Conservation (phyloP, 2,329 filamentous ascomycete species). For the Colletotrichum siamense region DNA sequence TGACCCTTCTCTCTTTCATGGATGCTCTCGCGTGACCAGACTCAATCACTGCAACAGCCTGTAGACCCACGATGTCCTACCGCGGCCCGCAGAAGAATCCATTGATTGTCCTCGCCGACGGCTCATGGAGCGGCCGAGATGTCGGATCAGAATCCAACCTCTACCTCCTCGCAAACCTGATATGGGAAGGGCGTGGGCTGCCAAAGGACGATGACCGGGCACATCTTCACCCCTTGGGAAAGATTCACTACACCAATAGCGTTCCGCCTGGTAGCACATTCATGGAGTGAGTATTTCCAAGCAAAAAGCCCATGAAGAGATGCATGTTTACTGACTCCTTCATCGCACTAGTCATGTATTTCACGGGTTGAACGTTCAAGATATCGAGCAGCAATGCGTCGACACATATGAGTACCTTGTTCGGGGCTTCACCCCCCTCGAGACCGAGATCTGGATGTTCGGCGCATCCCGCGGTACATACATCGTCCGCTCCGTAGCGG, state of each 20-base stretch:
- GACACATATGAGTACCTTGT: slow-evolving; percentile 24
- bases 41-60: not conserved
- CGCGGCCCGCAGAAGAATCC: slow-evolving; percentile 11
- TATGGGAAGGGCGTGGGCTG: slow-evolving; percentile 4
- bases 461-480: slow-evolving; percentile 31
- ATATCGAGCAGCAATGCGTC: slow-evolving; percentile 20
- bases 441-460: slow-evolving; percentile 30
- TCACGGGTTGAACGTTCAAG: not conserved
- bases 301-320: fast-evolving
- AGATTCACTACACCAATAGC: slow-evolving; percentile 6
- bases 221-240: not conserved
- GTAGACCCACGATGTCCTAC: not conserved
- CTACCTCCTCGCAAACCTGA: slow-evolving; percentile 20
- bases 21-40: not conserved
- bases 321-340: not conserved
- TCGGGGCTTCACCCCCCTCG: not conserved
- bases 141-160: slow-evolving; percentile 22
- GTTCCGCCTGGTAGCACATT: not conserved
- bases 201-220: not conserved
- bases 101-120: slow-evolving; percentile 23
- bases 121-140: slow-evolving; percentile 27
- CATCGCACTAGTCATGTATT: not conserved
- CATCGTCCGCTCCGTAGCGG: slow-evolving; percentile 27
- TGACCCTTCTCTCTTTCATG: not conserved
- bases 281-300: not conserved